These are phyloP conservation scores for Wolfiporia cocos DNA, from an alignment of 1,284 basidiomycete genomes.

Conservation along the genomic window DNA sequence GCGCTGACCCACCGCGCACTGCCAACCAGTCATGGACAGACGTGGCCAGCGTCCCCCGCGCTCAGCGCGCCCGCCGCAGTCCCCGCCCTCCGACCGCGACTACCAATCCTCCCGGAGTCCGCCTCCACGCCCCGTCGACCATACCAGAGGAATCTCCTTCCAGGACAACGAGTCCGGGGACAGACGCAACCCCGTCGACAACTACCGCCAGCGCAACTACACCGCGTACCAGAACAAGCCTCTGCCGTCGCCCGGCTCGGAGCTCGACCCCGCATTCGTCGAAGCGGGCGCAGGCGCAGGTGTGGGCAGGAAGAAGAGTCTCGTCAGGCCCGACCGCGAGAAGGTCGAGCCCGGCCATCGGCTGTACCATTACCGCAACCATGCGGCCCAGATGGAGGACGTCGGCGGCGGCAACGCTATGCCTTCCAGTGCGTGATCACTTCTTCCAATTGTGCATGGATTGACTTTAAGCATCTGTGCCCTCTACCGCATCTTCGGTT, in stretches of 20 bases:
- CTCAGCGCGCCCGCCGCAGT: constrained; percentile 28
- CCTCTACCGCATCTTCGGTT: background rate
- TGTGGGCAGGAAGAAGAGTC: constrained; percentile 82
- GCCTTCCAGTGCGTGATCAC: constrained; percentile 65
- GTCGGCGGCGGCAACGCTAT: constrained; percentile 65
- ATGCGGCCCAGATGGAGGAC: constrained; percentile 78
- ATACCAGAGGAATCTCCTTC: no score
- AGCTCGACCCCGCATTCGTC: constrained; percentile 33
- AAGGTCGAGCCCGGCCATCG: constrained; percentile 95
- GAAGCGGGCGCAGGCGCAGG: constrained; percentile 39
- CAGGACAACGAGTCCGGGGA: constrained; percentile 63
- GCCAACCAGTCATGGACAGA: constrained; percentile 23
- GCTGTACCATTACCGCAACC: constrained; percentile 92
- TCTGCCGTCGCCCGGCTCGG: constrained; percentile 30
- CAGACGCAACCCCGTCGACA: constrained; percentile 48
- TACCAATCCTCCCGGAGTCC: no score
- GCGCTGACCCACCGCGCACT: constrained; percentile 15
- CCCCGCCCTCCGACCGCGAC: constrained; percentile 28
- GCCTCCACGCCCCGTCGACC: no score
- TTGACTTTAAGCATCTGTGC: background rate
- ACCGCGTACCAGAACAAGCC: constrained; percentile 50
- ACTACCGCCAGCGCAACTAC: constrained; percentile 38
- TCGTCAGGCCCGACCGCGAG: constrained; percentile 92
- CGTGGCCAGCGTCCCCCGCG: constrained; percentile 36
- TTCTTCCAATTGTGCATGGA: background rate